Conservation (phyloP, 495 filamentous ascomycete species). For the Aspergillus mulundensis region DNA sequence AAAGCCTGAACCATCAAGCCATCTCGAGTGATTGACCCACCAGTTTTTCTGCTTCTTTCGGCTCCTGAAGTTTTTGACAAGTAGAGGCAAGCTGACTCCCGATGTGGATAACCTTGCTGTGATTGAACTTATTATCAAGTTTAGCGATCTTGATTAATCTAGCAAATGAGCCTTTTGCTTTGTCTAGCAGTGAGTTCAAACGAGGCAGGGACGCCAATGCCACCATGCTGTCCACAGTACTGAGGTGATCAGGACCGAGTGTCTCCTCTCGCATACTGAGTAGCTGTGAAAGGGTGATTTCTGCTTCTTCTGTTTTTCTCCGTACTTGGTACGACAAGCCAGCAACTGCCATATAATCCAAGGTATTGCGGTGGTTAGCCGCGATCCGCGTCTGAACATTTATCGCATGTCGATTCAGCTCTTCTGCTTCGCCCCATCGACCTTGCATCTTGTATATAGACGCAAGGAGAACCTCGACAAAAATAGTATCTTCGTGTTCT, state of each 20-base stretch:
- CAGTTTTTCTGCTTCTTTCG: not conserved
- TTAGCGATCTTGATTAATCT: slow-evolving; percentile 5
- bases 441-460: not conserved
- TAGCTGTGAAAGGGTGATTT: not conserved
- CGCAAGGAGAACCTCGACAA: not conserved
- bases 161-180: slow-evolving; percentile 1
- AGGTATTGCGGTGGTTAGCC: no score
- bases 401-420: not conserved
- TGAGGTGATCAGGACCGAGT: not conserved
- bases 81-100: not conserved
- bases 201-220: not conserved
- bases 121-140: not conserved
- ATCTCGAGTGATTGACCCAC: not conserved
- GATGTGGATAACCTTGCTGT: not conserved
- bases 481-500: not conserved
- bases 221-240: not conserved
- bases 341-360: no score
- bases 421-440: not conserved
- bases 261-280: slow-evolving; percentile 5
- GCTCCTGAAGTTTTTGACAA: no score
- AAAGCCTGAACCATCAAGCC: no score
- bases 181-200: not conserved
- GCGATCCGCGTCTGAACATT: not conserved
- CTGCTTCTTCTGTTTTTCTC: not conserved
- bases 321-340: not conserved